A percentile compares a stretch with the other conserved stretches of the same genome.
These are phyloP conservation scores for Podaxis mareebaensis DNA, from an alignment of 768 basidiomycete genomes.

Conservation along the genomic window DNA sequence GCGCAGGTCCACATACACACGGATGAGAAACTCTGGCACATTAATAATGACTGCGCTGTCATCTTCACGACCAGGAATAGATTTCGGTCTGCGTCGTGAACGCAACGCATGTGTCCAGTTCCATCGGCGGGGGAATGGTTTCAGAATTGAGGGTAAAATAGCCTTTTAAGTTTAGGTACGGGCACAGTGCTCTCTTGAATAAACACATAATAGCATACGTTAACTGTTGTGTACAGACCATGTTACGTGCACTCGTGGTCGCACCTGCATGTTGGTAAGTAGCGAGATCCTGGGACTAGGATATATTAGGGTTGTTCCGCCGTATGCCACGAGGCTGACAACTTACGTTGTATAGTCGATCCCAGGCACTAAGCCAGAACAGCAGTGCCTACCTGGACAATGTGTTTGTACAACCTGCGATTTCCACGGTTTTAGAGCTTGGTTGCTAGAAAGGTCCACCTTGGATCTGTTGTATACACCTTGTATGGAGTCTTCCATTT, in stretches of 20 bases:
- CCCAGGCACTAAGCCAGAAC: background rate
- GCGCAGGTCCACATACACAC: background rate
- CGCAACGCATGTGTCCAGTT: background rate
- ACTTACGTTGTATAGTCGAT: conserved; percentile 1
- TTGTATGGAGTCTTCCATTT: conserved; percentile 9
- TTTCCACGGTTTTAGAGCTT: background rate
- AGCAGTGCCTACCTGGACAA: background rate
- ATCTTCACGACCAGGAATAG: background rate
- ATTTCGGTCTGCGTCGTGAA: background rate
- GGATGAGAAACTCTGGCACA: background rate
- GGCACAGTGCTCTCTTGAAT: background rate
- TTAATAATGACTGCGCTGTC: background rate
- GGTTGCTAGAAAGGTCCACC: background rate
- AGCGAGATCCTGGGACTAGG: background rate
- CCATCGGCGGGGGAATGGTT: conserved; percentile 12
- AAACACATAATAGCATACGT: background rate
- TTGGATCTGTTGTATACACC: background rate
- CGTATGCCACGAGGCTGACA: conserved; percentile 8
- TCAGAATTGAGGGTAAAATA: conserved; percentile 12
- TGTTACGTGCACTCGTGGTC: conserved; percentile 5
- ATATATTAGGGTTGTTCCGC: conserved; percentile 5
- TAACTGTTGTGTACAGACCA: background rate
- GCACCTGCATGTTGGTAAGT: background rate
- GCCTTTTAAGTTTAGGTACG: conserved; percentile 18
- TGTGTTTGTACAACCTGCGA: background rate